Conservation (phyloP, 2,329 filamentous ascomycete genomes). For the Pseudogymnoascus sp. region DNA sequence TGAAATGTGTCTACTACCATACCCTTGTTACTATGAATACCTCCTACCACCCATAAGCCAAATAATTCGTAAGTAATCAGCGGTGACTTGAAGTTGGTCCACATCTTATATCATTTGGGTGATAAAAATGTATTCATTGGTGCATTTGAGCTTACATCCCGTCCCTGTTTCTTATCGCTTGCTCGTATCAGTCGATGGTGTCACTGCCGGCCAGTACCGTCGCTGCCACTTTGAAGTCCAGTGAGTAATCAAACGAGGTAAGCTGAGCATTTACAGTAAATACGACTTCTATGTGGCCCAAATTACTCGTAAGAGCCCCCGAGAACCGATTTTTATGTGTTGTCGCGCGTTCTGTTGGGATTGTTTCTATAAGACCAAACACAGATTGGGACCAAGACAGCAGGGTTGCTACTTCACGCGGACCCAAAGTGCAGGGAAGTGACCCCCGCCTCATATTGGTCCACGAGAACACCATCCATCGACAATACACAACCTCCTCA, state of each 20-base stretch:
- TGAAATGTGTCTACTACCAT: neutral
- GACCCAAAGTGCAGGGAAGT: neutral
- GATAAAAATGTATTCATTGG: neutral
- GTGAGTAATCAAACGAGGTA: neutral
- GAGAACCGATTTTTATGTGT: neutral
- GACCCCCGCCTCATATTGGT: conserved; percentile 7
- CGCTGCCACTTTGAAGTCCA: neutral
- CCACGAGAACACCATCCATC: conserved; percentile 1
- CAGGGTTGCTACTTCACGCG: conserved; percentile 3
- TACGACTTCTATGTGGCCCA: neutral
- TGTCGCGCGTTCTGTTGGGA: neutral
- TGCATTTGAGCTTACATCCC: neutral
- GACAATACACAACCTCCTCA: neutral
- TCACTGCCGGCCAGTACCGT: neutral
- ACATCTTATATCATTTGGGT: neutral
- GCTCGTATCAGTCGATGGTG: conserved; percentile 1
- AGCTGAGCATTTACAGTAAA: neutral
- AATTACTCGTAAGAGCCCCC: neutral
- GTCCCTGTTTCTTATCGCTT: conserved; percentile 1
- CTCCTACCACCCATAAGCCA: neutral
- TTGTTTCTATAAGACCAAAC: neutral
- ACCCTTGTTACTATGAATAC: neutral
- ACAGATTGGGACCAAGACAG: neutral
- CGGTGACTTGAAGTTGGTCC: neutral
- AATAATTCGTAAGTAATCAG: neutral